phyloP scores from a whole-genome alignment of 1,284 basidiomycete genomes.

The Sporisorium reilianum region DNA sequence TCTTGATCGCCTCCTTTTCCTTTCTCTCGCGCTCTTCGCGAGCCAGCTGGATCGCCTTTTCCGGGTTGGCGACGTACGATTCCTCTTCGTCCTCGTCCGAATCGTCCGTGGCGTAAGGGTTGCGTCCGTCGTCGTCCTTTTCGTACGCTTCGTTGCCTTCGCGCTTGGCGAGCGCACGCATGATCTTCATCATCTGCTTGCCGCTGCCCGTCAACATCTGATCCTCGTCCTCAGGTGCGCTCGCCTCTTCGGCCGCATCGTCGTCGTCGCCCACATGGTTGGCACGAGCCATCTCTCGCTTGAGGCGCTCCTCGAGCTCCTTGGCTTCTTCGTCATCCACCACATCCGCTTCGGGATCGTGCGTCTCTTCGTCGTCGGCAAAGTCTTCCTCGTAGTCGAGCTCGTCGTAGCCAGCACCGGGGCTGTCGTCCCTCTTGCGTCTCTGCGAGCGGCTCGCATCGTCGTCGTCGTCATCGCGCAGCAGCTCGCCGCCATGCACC shows the following conservation, averaged over 20 bases:
- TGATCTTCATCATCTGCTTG: slow-evolving; percentile 69
- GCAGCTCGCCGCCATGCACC: slow-evolving; percentile 51
- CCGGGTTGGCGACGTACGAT: slow-evolving; percentile 66
- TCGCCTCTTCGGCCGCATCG: slow-evolving; percentile 45
- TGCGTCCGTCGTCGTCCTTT: slow-evolving; percentile 65
- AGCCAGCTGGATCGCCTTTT: slow-evolving; percentile 65
- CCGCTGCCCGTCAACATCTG: slow-evolving; percentile 65
- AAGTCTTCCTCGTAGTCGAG: slow-evolving; percentile 67
- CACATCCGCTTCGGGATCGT: slow-evolving; percentile 47
- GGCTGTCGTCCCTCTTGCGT: slow-evolving; percentile 46
- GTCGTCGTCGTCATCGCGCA: slow-evolving; percentile 54
- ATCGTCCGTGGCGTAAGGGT: slow-evolving; percentile 64
- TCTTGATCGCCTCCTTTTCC: slow-evolving; percentile 50
- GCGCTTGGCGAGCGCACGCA: slow-evolving; percentile 63
- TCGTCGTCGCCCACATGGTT: slow-evolving; percentile 59
- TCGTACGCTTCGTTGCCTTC: slow-evolving; percentile 67
- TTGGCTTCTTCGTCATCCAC: slow-evolving; percentile 64
- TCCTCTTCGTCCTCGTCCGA: slow-evolving; percentile 65
- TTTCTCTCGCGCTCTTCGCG: slow-evolving; percentile 63
- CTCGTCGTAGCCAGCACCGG: slow-evolving; percentile 59
- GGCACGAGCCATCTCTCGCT: slow-evolving; percentile 67
- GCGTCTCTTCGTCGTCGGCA: slow-evolving; percentile 66
- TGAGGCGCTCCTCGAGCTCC: slow-evolving; percentile 67
- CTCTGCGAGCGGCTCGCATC: slow-evolving; percentile 19
- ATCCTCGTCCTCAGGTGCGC: slow-evolving; percentile 53